phyloP scores from a whole-genome alignment of 192 early-diverging fungal species.

The Neocallimastix lanati region DNA sequence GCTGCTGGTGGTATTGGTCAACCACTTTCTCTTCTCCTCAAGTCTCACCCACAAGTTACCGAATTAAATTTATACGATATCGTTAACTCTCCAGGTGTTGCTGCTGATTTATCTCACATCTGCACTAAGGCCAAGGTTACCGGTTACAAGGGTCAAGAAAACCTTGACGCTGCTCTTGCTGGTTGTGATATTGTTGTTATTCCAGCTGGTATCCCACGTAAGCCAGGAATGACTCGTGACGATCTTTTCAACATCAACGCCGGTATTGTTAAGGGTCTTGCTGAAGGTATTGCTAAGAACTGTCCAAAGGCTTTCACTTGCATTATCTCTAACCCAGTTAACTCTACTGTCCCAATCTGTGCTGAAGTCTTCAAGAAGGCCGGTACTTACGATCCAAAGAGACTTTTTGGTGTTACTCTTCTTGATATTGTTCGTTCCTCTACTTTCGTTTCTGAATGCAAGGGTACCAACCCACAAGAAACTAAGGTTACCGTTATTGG shows the following conservation, averaged over 20 bases:
- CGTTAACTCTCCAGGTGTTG: constrained; percentile 92
- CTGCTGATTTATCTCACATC: constrained; percentile 86
- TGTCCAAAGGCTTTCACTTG: constrained; percentile 71
- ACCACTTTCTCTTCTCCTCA: constrained; percentile 82
- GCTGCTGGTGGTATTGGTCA: constrained; percentile 95
- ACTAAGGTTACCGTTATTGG: constrained; percentile 13
- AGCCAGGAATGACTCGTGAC: constrained; percentile 97
- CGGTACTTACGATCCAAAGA: constrained; percentile 67
- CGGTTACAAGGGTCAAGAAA: constrained; percentile 40
- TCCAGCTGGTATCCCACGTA: constrained; percentile 94
- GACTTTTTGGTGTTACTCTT: constrained; percentile 86
- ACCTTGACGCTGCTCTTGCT: constrained; percentile 54
- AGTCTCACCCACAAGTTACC: constrained; percentile 68
- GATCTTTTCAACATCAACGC: constrained; percentile 98
- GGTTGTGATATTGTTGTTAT: constrained; percentile 60
- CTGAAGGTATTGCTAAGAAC: constrained; percentile 53
- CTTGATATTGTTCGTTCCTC: constrained; percentile 88
- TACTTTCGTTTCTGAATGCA: constrained; percentile 67
- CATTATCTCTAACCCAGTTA: constrained; percentile 94
- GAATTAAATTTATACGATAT: constrained; percentile 88
- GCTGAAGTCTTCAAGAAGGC: constrained; percentile 82
- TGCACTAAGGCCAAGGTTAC: constrained; percentile 60
- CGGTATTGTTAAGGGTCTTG: constrained; percentile 72
- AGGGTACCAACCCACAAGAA: constrained; percentile 43
- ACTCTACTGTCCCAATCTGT: constrained; percentile 92